Evolutionary conservation across 305 asterid species (phyloP), one percentile per base, ranked within the genome.

Genomic region (Fraxinus xanthoxyloides): DNA sequence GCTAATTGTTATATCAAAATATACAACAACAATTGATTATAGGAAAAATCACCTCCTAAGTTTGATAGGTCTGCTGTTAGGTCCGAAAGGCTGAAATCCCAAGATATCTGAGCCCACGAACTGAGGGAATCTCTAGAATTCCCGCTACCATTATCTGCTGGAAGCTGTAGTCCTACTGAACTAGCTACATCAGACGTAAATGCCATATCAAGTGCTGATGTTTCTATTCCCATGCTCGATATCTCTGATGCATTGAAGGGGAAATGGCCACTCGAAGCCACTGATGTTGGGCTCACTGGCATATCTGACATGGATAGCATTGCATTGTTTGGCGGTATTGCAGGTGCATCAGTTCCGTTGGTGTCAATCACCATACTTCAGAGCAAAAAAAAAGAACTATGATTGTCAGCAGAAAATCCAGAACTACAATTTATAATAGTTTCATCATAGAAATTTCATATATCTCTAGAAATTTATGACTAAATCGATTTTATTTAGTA

Each of bases 31-130:
- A 61, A 23, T 24, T 23, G 72, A 61, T 61, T 24, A 12, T 3
- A 5, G 30, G 5, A 61, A 3, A 70, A 61, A 23, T 85, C 4
- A 51, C 61, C 61, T 51, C 61, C 61, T 86, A 91, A 87, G 89
- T 91, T 91, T 28, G 94, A 90, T 54, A 92, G 85, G 82, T 93
- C 97, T 24, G 97, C 94, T 31, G 94, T 90, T 77, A 93, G 87
- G 86, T 93, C 97, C 8, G 97, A 84, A 79, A 93, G 92, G 89
- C 92, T 90, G 86, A 93, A 93, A 85, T 91, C 82, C 97, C 97
- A 92, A 13, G 95, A 17, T 51, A 51, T 17, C 23, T 51, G 61
- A 17, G 61, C 61, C 61, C 61, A 51, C 61, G 61, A 51, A 51
- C 23, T 51, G 61, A 51, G 61, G 61, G 61, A 51, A 51, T 51